Evolutionary conservation across 768 basidiomycete genomes (phyloP).

Genomic region (Xerocomellus chrysenteron): DNA sequence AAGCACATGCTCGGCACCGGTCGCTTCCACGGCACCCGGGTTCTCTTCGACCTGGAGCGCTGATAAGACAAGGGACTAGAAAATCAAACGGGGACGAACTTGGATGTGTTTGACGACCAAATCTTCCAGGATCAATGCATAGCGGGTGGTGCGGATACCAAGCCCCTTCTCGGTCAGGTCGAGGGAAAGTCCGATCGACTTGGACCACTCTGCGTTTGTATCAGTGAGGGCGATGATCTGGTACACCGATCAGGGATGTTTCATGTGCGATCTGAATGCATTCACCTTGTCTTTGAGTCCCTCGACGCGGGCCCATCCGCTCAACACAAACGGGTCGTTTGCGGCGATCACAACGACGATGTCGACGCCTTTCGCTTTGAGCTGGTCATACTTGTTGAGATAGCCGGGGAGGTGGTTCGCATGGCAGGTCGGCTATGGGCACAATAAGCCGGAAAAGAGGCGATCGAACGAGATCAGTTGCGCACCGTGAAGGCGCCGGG

Average conservation of each 20-base stretch:
- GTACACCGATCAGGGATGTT: not conserved
- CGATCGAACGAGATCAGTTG: conserved; percentile 1
- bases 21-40: conserved; percentile 3
- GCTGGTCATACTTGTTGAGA: conserved; percentile 43
- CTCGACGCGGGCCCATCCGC: conserved; percentile 59
- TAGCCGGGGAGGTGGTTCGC: conserved; percentile 47
- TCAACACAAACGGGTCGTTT: conserved; percentile 60
- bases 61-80: not conserved
- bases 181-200: conserved; percentile 50
- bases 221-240: conserved; percentile 66
- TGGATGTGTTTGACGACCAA: conserved; percentile 66
- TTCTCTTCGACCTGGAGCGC: conserved; percentile 11
- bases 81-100: conserved; percentile 36
- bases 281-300: conserved; percentile 66
- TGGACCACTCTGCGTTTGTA: conserved; percentile 53
- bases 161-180: conserved; percentile 51
- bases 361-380: conserved; percentile 54
- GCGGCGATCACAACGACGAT: conserved; percentile 55
- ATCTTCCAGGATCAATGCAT: conserved; percentile 66
- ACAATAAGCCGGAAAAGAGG: not conserved
- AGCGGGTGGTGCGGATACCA: conserved; percentile 60
- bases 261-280: conserved; percentile 25
- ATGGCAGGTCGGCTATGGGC: conserved; percentile 40
- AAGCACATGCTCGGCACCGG: conserved; percentile 17
- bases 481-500: conserved; percentile 81